phyloP scores from a whole-genome alignment of 2,329 filamentous ascomycete species.

The Colletotrichum scovillei region DNA sequence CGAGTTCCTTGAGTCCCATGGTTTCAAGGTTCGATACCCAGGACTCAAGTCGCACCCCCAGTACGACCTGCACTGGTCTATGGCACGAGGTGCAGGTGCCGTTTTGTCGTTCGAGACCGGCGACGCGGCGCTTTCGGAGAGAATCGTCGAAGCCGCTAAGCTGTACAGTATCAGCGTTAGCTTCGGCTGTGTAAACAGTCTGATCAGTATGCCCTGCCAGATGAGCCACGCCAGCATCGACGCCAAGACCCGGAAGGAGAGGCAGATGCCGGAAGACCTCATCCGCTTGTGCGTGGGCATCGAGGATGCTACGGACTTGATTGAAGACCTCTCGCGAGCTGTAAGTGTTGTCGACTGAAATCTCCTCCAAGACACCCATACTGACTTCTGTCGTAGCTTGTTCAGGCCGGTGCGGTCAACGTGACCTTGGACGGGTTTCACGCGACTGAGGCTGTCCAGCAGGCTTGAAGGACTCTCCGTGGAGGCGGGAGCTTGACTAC shows the following conservation, averaged over 20 bases:
- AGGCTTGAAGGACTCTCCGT: background rate
- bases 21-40: conserved; percentile 95
- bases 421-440: conserved; percentile 86
- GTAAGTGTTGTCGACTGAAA: conserved; percentile 68
- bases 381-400: conserved; percentile 69
- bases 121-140: conserved; percentile 82
- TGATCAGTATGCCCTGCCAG: conserved; percentile 99
- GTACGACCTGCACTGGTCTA: conserved; percentile 95
- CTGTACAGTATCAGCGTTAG: conserved; percentile 97
- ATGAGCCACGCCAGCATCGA: conserved; percentile 99
- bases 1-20: conserved; percentile 88
- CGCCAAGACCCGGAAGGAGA: conserved; percentile 88
- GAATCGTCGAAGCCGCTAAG: conserved; percentile 92
- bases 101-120: conserved; percentile 97
- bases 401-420: conserved; percentile 92
- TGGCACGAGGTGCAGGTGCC: conserved; percentile 92
- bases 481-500: background rate
- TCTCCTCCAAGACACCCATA: background rate
- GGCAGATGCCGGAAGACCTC: conserved; percentile 95
- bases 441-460: conserved; percentile 55
- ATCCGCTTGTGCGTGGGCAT: conserved; percentile 97
- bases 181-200: conserved; percentile 97
- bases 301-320: conserved; percentile 89
- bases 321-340: conserved; percentile 91
- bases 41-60: conserved; percentile 95